phyloP scores from a whole-genome alignment of 176 grass and related monocot species.

The Triticum turgidum region DNA sequence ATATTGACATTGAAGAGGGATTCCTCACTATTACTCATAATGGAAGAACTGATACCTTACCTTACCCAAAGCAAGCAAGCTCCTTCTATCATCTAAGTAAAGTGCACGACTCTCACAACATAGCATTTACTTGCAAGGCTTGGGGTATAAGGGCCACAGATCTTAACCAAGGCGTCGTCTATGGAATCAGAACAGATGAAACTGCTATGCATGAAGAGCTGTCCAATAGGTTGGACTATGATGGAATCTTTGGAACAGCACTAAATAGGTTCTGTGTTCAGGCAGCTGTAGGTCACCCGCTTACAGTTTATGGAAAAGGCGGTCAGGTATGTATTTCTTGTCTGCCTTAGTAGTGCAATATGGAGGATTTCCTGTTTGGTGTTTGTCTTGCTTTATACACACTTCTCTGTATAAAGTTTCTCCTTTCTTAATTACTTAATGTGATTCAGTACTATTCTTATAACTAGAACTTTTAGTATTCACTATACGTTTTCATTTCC shows the following conservation, averaged over 20 bases:
- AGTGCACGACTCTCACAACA: conserved; percentile 97
- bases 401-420: not conserved
- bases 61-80: conserved; percentile 94
- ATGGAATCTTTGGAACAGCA: conserved; percentile 89
- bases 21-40: conserved; percentile 90
- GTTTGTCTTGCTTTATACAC: not conserved
- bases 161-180: conserved; percentile 95
- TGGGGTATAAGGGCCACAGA: conserved; percentile 96
- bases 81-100: conserved; percentile 97
- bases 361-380: not conserved
- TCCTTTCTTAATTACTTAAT: not conserved
- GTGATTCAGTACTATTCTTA: not conserved
- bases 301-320: conserved; percentile 96
- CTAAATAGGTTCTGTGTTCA: conserved; percentile 98
- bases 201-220: conserved; percentile 93
- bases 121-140: conserved; percentile 92
- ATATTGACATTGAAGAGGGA: conserved; percentile 96
- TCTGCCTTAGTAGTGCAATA: not conserved
- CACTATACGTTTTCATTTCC: not conserved
- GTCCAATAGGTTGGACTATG: conserved; percentile 94
- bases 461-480: not conserved
- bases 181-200: conserved; percentile 84
- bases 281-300: conserved; percentile 85
- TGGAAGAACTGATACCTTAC: conserved; percentile 89
- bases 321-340: conserved; percentile 58